These are phyloP conservation scores for Penicillium italicum DNA, from an alignment of 2,329 filamentous ascomycete genomes.

Conservation along the genomic window DNA sequence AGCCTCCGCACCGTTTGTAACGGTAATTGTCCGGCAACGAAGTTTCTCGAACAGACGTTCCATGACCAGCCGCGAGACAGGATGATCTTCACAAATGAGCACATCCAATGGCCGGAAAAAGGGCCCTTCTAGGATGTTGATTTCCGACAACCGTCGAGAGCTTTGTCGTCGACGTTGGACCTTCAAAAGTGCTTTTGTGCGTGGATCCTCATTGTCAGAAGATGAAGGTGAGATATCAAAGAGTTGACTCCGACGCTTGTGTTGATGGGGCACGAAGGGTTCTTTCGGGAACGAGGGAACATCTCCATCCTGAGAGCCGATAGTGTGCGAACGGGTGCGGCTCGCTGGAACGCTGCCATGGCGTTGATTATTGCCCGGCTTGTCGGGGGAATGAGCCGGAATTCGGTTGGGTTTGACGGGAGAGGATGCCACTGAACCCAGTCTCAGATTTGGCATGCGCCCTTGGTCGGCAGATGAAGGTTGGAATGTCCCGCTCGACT, in stretches of 20 bases:
- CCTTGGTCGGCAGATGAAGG: constrained; percentile 70
- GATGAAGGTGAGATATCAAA: constrained; percentile 97
- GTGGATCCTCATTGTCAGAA: constrained; percentile 93
- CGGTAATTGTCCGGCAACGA: constrained; percentile 88
- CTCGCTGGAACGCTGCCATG: constrained; percentile 63
- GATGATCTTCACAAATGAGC: constrained; percentile 95
- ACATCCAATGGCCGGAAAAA: constrained; percentile 89
- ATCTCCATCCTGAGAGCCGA: constrained; percentile 91
- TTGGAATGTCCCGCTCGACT: constrained; percentile 66
- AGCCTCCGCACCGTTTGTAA: constrained; percentile 84
- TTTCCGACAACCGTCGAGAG: constrained; percentile 87
- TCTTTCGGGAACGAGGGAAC: constrained; percentile 62
- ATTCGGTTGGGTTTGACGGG: constrained; percentile 47
- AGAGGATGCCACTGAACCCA: constrained; percentile 53
- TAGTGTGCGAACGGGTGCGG: constrained; percentile 81
- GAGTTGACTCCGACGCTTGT: constrained; percentile 88
- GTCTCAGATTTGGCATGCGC: constrained; percentile 54
- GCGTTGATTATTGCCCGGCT: constrained; percentile 57
- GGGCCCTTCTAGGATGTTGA: constrained; percentile 78
- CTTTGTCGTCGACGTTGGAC: constrained; percentile 94
- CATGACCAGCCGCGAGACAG: constrained; percentile 97
- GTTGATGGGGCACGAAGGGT: constrained; percentile 63
- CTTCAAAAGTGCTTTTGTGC: constrained; percentile 82
- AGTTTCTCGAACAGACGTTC: constrained; percentile 94
- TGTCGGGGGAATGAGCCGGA: constrained; percentile 55